Conservation (phyloP, 1,139 yeast genomes). For the Saccharomycopsis crataegensis region DNA sequence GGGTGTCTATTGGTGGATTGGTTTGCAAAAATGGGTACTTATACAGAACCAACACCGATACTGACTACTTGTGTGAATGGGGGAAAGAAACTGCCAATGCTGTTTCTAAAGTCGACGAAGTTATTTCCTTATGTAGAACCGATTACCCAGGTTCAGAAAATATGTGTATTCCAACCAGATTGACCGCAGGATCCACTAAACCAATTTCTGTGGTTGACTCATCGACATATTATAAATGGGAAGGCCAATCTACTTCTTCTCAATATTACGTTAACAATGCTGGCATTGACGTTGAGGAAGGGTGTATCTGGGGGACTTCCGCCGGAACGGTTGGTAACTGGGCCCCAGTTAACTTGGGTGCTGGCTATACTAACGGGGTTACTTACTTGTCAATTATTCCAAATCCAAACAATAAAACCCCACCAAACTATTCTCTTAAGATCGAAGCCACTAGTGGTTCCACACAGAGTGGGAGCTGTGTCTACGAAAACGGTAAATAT, state of each 20-base stretch:
- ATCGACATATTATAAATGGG: slow-evolving; percentile 56
- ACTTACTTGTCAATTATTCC: slow-evolving; percentile 74
- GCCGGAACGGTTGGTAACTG: slow-evolving; percentile 72
- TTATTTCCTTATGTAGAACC: slow-evolving; percentile 76
- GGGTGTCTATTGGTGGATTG: slow-evolving; percentile 77
- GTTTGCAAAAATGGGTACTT: slow-evolving; percentile 61
- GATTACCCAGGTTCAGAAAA: slow-evolving; percentile 88
- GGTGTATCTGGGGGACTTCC: slow-evolving; percentile 67
- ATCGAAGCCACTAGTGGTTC: slow-evolving; percentile 61
- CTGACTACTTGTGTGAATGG: slow-evolving; percentile 69
- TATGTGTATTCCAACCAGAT: slow-evolving; percentile 75
- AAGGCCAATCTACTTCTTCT: slow-evolving; percentile 59
- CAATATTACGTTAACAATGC: slow-evolving; percentile 80
- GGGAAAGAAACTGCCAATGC: slow-evolving; percentile 58
- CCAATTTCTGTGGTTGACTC: slow-evolving; percentile 63
- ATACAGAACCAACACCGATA: slow-evolving; percentile 55
- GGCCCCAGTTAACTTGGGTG: slow-evolving; percentile 78
- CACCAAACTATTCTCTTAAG: slow-evolving; percentile 62
- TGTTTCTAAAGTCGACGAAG: slow-evolving; percentile 44
- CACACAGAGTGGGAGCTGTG: slow-evolving; percentile 4
- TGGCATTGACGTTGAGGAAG: slow-evolving; percentile 65
- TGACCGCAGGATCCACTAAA: slow-evolving; percentile 47
- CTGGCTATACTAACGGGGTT: slow-evolving; percentile 56
- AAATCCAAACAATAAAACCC: slow-evolving; percentile 62
- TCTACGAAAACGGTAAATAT: slow-evolving; percentile 40